Evolutionary conservation across 2,329 filamentous ascomycete genomes (phyloP), one percentile per base, ranked within the genome.

Genomic region (Ampelomyces quisqualis): DNA sequence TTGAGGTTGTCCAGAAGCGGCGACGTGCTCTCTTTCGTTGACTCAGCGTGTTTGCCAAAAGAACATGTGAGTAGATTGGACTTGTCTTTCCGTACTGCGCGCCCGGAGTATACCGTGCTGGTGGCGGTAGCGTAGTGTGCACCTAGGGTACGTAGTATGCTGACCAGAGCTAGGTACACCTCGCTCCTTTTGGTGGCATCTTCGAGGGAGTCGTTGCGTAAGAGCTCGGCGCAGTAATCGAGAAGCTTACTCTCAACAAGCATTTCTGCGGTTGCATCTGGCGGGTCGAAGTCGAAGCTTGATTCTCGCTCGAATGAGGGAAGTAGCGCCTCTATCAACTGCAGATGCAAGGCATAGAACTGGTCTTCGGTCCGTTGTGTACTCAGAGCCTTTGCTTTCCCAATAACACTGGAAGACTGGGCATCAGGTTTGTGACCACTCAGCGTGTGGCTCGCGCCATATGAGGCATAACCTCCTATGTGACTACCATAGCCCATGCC

Each of bases 181-280:
- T 40, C 36, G 20, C 45, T 46, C 18, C 68, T 60, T 33, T 55
- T 59, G 0, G 55, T 56, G 7, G 66, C 53, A 36, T 74, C 67
- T 15, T 67, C 62, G 8, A 73, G 42, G 6, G 68, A 69, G 40
- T 72, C 70, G 46, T 72, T 71, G 8, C 68, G 57, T 7, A 74
- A 47, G 2, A 73, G 53, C 15, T 73, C 64, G 2, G 65, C 65
- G 10, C 60, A 58, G 23, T 63, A 65, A 23, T 69, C 62, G 7
- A 72, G 49, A 7, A 73, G 43, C 19, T 65, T 64, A 40, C 65
- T 68, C 7, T 66, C 43, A 8, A 58, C 46, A 7, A 74, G 54
- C 53, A 73, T 64, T 2, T 60, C 53, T 27, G 47, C 28, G 2
- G 72, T 36, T 4, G 47, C 51, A 5, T 34, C 30, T 3, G 67